Conservation (phyloP, 2,329 filamentous ascomycete species). For the Pleomassaria siparia region DNA sequence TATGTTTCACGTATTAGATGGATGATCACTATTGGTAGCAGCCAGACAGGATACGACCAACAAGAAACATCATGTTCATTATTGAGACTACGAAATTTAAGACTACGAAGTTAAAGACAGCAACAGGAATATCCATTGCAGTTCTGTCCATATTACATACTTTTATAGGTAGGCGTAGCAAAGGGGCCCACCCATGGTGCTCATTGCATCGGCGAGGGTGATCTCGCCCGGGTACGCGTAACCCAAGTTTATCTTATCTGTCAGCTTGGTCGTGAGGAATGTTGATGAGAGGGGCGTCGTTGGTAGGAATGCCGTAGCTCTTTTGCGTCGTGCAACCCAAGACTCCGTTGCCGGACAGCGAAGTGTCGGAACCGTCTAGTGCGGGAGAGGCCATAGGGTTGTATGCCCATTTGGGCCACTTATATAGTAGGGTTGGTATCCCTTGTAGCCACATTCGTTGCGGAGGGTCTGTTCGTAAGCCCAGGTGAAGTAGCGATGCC, state of each 20-base stretch:
- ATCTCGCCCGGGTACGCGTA: conserved; percentile 26
- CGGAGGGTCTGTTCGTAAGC: conserved; percentile 41
- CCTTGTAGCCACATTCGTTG: conserved; percentile 43
- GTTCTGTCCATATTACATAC: no score
- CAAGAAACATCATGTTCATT: no score
- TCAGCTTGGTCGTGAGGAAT: conserved; percentile 49
- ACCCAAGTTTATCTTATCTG: conserved; percentile 46
- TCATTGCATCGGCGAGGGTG: conserved; percentile 32
- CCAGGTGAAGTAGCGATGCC: conserved; percentile 43
- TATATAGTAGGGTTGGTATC: conserved; percentile 42
- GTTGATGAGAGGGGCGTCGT: conserved; percentile 17
- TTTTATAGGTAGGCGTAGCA: conserved; percentile 39
- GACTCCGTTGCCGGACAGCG: conserved; percentile 50
- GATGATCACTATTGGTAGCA: no score
- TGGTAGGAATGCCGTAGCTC: conserved; percentile 35
- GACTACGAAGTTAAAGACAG: no score
- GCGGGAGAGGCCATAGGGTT: conserved; percentile 45
- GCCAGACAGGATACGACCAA: no score
- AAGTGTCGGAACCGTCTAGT: conserved; percentile 48
- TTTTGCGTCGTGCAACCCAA: conserved; percentile 31
- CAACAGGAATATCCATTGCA: no score
- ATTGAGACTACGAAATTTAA: no score
- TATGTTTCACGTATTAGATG: no score
- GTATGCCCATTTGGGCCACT: conserved; percentile 30
- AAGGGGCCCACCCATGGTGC: conserved; percentile 34